Evolutionary conservation across 495 filamentous ascomycete species (phyloP).

Genomic region (Zalerion maritima): DNA sequence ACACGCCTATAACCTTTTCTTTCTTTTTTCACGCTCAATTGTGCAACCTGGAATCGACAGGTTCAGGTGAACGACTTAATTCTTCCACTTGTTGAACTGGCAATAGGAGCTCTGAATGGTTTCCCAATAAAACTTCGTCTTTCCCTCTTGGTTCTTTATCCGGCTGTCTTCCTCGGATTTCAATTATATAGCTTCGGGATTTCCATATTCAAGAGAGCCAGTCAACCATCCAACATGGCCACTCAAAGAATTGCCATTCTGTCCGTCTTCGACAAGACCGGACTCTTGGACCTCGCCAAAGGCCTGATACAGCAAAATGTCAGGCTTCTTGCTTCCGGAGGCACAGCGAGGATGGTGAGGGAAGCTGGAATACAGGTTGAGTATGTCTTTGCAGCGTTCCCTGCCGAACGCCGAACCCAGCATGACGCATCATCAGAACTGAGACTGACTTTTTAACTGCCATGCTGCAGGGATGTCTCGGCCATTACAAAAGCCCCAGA

Average conservation of each 20-base stretch:
- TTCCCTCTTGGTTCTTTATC: no score
- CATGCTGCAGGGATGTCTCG: constrained; percentile 80
- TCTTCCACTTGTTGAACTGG: no score
- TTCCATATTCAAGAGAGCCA: no score
- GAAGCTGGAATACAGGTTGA: constrained; percentile 90
- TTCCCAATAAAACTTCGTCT: no score
- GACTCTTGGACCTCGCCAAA: constrained; percentile 88
- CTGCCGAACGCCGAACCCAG: not conserved
- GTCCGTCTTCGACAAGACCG: constrained; percentile 97
- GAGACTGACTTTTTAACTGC: constrained; percentile 6
- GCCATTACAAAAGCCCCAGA: constrained; percentile 97
- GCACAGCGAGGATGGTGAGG: constrained; percentile 85
- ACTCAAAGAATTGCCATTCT: constrained; percentile 58
- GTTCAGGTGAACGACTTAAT: no score
- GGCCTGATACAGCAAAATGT: constrained; percentile 83
- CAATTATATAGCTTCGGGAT: no score
- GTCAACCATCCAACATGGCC: no score
- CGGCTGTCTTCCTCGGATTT: no score
- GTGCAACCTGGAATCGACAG: no score
- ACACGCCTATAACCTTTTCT: no score
- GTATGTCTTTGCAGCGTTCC: constrained; percentile 32
- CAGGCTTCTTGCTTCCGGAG: constrained; percentile 82
- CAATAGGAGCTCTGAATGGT: no score
- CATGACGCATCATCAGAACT: constrained; percentile 3
- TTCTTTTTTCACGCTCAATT: no score